Base-by-base conservation (phyloP, 208 protist genomes). In the Blastocrithidia nonstop region DNA sequence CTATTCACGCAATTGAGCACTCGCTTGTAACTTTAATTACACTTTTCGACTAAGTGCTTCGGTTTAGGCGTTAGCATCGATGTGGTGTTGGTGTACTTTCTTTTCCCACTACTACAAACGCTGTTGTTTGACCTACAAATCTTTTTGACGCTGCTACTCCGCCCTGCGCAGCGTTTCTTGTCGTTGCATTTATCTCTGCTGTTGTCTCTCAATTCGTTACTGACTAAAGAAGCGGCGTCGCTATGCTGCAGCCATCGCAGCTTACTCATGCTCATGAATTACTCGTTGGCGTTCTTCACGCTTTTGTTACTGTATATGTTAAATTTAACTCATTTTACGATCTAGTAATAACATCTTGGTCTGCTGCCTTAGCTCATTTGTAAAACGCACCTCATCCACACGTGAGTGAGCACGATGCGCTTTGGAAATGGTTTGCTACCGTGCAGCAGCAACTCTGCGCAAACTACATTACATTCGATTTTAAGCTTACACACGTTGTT, bases 321-420 rank as follows among this genome's bases (percentile, higher is more conserved):
- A 72, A 20, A 68, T 71, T 13, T 81, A 67, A 25, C 54, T 74
- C 81, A 86, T 90, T 46, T 81, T 85, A 32, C 70, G 68, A 44
- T 75, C 72, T 4, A 83, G 45, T 21, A 73, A 27, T 17, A 90
- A 59, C 23, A 45, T 66, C 39, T 84, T 86, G 17, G 68, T 82
- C 45, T 86, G 75, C 19, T 73, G 66, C 6, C 66, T 61, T 24
- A 83, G 55, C 36, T 81, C 75, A 37, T 84, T 82, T 11, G 66
- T 81, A 3, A 91, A 61, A 1, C 66, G 53, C 22, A 87, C 82
- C 42, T 91, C 77, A 22, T 91, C 82, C 4, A 85, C 71, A 6
- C 57, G 76, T 5, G 71, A 70, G 42, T 80, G 63, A 1, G 70
- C 61, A 4, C 61, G 42, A 41, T 80, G 60, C 0, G 65, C 82